Evolutionary conservation across 805 yeast genomes (phyloP), one percentile per base, ranked within the genome.

Genomic region (Ogataea henricii): DNA sequence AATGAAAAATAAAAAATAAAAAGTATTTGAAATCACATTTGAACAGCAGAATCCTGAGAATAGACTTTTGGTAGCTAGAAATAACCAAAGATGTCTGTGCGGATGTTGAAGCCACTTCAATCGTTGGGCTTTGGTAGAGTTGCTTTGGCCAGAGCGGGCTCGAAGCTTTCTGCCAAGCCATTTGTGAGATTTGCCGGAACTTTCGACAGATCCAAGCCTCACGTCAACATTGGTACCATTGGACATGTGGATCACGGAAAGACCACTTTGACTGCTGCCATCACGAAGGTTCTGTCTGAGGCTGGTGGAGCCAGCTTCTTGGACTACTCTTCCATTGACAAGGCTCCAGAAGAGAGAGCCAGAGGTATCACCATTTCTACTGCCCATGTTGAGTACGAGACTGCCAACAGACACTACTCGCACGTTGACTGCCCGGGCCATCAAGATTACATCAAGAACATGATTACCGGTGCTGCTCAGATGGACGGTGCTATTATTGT

Each of bases 401-500:
- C 98, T 54, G 89, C 76, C 25, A 88, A 86, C 70, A 87, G 97
- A 75, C 98, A 92, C 73, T 91, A 91, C 67, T 92, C 98, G 62
- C 97, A 91, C 71, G 96, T 91, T 60, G 98, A 91, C 79, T 89
- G 96, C 73, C 97, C 97, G 47, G 98, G 98, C 66, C 98, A 92
- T 82, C 94, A 96, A 57, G 98, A 92, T 80, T 92, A 91, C 76
- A 92, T 92, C 75, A 92, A 92, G 79, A 92, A 92, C 75, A 92
- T 92, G 98, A 92, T 92, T 72, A 89, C 97, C 59, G 98, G 98
- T 85, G 97, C 98, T 64, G 97, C 98, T 64, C 96, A 92, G 73
- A 91, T 91, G 97, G 98, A 92, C 72, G 97, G 98, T 79, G 98
- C 97, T 59, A 91, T 92, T 63, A 92, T 92, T 76, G 98, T 92